Conservation (phyloP, 2,329 filamentous ascomycete genomes). For the Cordyceps javanica region DNA sequence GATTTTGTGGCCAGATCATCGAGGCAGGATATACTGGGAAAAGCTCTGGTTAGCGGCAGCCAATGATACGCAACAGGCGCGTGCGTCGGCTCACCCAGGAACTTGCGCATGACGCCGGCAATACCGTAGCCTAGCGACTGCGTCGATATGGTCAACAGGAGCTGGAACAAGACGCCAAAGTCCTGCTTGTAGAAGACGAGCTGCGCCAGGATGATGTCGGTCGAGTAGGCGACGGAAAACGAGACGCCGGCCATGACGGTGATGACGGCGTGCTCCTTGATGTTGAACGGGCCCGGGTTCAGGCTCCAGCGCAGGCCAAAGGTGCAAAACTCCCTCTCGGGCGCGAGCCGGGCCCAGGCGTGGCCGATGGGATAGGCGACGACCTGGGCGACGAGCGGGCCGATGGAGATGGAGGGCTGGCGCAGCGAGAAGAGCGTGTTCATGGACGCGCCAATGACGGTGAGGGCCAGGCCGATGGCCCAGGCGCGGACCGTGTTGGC, state of each 20-base stretch:
- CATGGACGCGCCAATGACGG: conserved; percentile 51
- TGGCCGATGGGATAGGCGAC: conserved; percentile 59
- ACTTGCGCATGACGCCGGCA: conserved; percentile 60
- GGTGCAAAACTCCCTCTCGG: conserved; percentile 40
- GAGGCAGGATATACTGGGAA: conserved; percentile 53
- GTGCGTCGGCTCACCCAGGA: conserved; percentile 41
- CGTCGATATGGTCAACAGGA: conserved; percentile 60
- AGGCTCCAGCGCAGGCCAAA: conserved; percentile 51
- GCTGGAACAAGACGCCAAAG: conserved; percentile 60
- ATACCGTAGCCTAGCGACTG: conserved; percentile 66
- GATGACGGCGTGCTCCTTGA: conserved; percentile 64
- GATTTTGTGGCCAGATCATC: conserved; percentile 68
- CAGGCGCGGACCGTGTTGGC: conserved; percentile 62
- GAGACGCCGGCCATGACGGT: conserved; percentile 67
- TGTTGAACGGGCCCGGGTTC: conserved; percentile 64
- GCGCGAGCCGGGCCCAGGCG: conserved; percentile 52
- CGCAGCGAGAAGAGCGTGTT: conserved; percentile 60
- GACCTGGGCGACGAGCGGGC: conserved; percentile 56
- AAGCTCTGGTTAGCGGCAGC: not conserved
- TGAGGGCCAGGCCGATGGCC: conserved; percentile 53
- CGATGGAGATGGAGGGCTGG: conserved; percentile 55
- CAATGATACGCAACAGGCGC: not conserved
- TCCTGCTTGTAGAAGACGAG: conserved; percentile 65
- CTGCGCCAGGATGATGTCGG: conserved; percentile 67
- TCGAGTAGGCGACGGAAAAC: conserved; percentile 65